These are phyloP conservation scores for Physaria fendleri DNA, from an alignment of 345 rosid species.

Conservation along the genomic window DNA sequence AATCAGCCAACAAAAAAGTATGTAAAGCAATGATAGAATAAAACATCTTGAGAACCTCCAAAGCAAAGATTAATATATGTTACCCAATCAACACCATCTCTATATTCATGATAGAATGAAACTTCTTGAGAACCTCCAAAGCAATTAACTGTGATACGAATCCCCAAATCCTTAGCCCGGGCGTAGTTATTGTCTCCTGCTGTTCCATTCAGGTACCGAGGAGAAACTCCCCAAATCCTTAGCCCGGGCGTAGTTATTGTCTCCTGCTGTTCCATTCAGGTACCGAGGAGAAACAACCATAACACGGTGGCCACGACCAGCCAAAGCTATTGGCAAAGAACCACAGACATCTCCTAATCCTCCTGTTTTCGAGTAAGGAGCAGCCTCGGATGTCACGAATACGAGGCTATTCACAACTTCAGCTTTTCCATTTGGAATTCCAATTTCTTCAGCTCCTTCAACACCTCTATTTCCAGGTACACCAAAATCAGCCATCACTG, in stretches of 20 bases:
- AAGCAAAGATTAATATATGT: constrained; percentile 2
- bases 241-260: constrained; percentile 42
- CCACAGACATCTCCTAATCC: constrained; percentile 97
- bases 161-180: too few relatives aligned
- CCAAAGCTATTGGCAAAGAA: constrained; percentile 80
- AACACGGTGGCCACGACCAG: constrained; percentile 80
- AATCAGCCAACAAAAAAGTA: neutral
- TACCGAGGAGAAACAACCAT: constrained; percentile 94
- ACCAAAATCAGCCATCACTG: constrained; percentile 20
- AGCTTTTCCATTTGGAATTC: constrained; percentile 25
- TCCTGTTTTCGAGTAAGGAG: constrained; percentile 97
- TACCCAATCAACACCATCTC: constrained; percentile 96
- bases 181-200: too few relatives aligned
- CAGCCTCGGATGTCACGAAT: constrained; percentile 86
- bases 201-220: too few relatives aligned
- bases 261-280: constrained; percentile 54
- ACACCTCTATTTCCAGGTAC: constrained; percentile 16
- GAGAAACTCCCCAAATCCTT: too few relatives aligned
- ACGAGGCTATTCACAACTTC: constrained; percentile 44
- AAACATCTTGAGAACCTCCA: neutral
- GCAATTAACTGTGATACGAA: constrained; percentile 48
- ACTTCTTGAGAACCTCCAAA: constrained; percentile 77
- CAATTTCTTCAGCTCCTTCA: constrained; percentile 32
- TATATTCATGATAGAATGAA: constrained; percentile 78
- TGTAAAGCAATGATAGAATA: neutral